phyloP scores from a whole-genome alignment of 2,329 filamentous ascomycete genomes.

The Ophioceras dolichostomum region DNA sequence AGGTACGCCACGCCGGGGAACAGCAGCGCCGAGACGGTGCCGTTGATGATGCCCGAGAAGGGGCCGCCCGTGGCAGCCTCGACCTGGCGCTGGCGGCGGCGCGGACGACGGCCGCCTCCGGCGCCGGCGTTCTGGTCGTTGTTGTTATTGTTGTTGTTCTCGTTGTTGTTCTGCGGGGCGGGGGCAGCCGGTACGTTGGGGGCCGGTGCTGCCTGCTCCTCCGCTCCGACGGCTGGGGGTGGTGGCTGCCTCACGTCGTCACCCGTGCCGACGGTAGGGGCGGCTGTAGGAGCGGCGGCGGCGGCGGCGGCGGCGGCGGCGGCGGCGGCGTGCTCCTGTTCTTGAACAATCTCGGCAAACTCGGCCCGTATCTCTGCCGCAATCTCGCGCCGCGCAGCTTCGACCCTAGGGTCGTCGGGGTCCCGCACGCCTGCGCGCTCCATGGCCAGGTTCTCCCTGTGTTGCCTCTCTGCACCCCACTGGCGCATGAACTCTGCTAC shows the following conservation, averaged over 20 bases:
- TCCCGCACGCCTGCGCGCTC: too few species aligned
- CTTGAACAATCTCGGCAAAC: not conserved
- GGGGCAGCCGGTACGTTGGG: too few species aligned
- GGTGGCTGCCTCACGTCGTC: too few species aligned
- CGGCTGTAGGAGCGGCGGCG: not conserved
- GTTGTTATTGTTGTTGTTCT: conserved; percentile 4
- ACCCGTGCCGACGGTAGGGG: too few species aligned
- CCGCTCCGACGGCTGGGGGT: not conserved
- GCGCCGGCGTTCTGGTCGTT: conserved; percentile 2
- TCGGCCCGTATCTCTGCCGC: too few species aligned
- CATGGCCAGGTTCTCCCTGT: too few species aligned
- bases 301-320: conserved; percentile 3
- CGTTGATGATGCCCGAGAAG: conserved; percentile 33
- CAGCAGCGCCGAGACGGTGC: conserved; percentile 46
- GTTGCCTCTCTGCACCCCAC: too few species aligned
- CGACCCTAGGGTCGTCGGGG: too few species aligned
- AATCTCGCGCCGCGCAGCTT: too few species aligned
- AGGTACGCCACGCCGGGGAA: conserved; percentile 72
- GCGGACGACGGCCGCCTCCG: too few species aligned
- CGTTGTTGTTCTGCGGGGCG: not conserved
- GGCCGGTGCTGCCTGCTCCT: conserved; percentile 1
- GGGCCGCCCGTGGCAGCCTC: conserved; percentile 1
- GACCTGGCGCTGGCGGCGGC: conserved; percentile 6
- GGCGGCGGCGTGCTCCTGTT: conserved; percentile 3
- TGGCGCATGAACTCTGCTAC: too few species aligned